These are phyloP conservation scores for Wickerhamomyces chambardii DNA, from an alignment of 805 yeast species.

Conservation along the genomic window DNA sequence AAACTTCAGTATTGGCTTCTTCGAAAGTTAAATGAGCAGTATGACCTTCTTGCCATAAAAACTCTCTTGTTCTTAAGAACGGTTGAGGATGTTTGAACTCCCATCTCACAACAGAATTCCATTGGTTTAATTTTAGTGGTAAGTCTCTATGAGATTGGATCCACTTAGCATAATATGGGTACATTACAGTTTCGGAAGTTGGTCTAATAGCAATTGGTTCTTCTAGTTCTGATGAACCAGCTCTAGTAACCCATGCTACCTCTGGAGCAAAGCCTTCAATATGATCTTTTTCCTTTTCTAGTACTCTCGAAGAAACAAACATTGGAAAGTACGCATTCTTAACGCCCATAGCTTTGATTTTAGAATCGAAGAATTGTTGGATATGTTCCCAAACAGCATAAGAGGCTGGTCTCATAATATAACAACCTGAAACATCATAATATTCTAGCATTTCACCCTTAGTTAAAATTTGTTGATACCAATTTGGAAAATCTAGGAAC, in stretches of 20 bases:
- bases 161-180: conserved; percentile 99
- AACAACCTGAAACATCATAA: conserved; percentile 98
- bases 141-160: conserved; percentile 96
- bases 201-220: conserved; percentile 99
- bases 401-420: conserved; percentile 93
- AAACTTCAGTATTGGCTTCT: conserved; percentile 78
- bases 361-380: conserved; percentile 75
- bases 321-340: conserved; percentile 96
- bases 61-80: conserved; percentile 96
- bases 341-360: conserved; percentile 85
- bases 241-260: conserved; percentile 99
- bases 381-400: conserved; percentile 92
- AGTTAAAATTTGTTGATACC: conserved; percentile 95
- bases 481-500: conserved; percentile 83
- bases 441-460: conserved; percentile 98
- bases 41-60: conserved; percentile 99
- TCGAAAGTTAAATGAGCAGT: conserved; percentile 87
- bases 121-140: conserved; percentile 93
- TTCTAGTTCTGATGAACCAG: conserved; percentile 89
- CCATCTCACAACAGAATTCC: conserved; percentile 99
- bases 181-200: conserved; percentile 99
- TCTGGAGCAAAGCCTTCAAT: conserved; percentile 99
- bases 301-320: conserved; percentile 89
- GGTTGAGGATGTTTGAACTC: conserved; percentile 99
- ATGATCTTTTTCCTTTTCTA: conserved; percentile 97